These are phyloP conservation scores for Plasmodium inui DNA, from an alignment of 169 alveolate genomes.

Conservation along the genomic window DNA sequence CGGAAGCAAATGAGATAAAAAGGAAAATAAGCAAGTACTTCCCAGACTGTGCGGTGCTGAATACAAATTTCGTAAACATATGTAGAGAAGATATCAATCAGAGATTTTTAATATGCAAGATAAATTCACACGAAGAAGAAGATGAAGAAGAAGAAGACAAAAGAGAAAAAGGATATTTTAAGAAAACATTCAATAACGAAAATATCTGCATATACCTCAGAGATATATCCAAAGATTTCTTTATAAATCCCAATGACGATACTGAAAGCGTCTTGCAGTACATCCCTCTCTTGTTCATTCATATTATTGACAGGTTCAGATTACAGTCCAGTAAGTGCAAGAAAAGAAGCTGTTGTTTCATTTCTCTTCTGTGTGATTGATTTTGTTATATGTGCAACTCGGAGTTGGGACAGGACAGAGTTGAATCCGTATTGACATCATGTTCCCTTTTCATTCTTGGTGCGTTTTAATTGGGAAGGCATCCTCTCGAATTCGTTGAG, in stretches of 20 bases:
- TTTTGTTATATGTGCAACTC: neutral
- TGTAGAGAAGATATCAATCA: slow-evolving; percentile 32
- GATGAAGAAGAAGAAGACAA: slow-evolving; percentile 28
- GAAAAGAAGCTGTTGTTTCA: neutral
- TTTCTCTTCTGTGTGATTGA: neutral
- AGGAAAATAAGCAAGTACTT: slow-evolving; percentile 61
- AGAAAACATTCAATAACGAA: slow-evolving; percentile 51
- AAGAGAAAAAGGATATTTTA: slow-evolving; percentile 27
- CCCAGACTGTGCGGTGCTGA: slow-evolving; percentile 46
- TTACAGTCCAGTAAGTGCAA: slow-evolving; percentile 46
- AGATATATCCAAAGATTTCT: slow-evolving; percentile 48
- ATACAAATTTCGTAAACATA: slow-evolving; percentile 49
- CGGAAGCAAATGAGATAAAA: slow-evolving; percentile 70
- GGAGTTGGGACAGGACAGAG: neutral
- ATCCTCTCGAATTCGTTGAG: neutral
- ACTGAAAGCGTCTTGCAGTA: slow-evolving; percentile 28
- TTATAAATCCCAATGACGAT: slow-evolving; percentile 63
- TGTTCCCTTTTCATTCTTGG: neutral
- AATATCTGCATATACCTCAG: slow-evolving; percentile 39
- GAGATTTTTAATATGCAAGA: slow-evolving; percentile 12
- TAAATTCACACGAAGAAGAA: slow-evolving; percentile 37
- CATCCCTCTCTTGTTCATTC: slow-evolving; percentile 58
- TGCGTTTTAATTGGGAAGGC: neutral
- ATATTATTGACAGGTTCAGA: slow-evolving; percentile 56
- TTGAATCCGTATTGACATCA: neutral